Evolutionary conservation across 2,329 filamentous ascomycete genomes (phyloP), one percentile per base, ranked within the genome.

Genomic region (Xylariaceae sp.): DNA sequence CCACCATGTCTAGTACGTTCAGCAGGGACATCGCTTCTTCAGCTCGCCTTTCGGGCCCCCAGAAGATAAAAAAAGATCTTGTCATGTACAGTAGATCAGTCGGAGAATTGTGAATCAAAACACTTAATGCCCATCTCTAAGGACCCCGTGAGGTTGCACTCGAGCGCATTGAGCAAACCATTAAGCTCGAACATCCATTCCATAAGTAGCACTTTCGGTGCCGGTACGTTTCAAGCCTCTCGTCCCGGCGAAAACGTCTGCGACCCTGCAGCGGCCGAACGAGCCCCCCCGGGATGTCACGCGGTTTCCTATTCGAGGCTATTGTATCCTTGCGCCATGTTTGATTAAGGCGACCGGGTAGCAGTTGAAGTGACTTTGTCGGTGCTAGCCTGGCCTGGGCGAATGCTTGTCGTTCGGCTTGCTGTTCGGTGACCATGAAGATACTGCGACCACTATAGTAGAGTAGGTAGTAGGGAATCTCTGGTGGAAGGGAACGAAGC

Each of bases 201-300:
- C 43, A 55, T 45, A 30, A 30, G 13, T 13, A 41, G 35, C 46
- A 50, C 54, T 55, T 61, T 59, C 57, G 63, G 63, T 61, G 62
- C 62, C 63, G 60, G 63, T 64, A 64, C 61, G 64, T 68, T 69
- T 68, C 66, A 68, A 67, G 50, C 59, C 62, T 63, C 53, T 58
- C 39, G 54, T 55, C 55, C 54, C 50, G 57, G 55, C 36, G 41
- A 44, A 50, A 50, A 57, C 46, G 35, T 52, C 48, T 58, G 45
- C 51, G 37, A 52, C 53, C 51, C 36, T 55, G 54, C 49, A 33
- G 50, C 51, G 57, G 48, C 47, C 50, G 32, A 47, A 46, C n/a
- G 24, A 15, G 27, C 30, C 58, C 58, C n/a, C 61, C 55, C 55
- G 58, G 57, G 50, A 53, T 23, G 40, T 52, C 62, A 65, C 58